Evolutionary conservation across 345 rosid genomes (phyloP).

Genomic region (Ricinus communis): DNA sequence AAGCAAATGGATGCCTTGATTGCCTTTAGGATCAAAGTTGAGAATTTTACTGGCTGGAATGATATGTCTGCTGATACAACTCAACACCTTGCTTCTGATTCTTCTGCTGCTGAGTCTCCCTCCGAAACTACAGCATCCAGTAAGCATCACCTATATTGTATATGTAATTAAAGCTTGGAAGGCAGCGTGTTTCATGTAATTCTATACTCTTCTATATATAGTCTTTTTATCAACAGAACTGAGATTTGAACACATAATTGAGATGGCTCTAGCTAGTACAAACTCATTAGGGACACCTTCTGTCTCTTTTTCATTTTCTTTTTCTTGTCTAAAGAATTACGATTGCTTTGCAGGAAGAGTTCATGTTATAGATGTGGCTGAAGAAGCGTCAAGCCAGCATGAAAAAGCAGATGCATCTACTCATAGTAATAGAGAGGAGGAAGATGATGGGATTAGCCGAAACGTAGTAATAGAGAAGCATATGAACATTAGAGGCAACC

Average conservation of each 20-base stretch:
- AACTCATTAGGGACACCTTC: too few species aligned
- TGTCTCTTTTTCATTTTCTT: too few species aligned
- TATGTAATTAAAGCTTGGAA: too few species aligned
- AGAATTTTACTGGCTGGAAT: conserved; percentile 49
- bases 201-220: too few species aligned
- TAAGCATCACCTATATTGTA: conserved; percentile 14
- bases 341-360: conserved; percentile 39
- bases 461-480: conserved; percentile 5
- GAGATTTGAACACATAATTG: too few species aligned
- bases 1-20: conserved; percentile 75
- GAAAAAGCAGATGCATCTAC: conserved; percentile 34
- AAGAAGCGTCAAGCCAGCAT: conserved; percentile 45
- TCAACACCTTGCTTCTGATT: conserved; percentile 54
- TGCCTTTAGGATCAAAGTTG: conserved; percentile 71
- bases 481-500: conserved; percentile 6
- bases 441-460: neutral
- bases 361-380: conserved; percentile 48
- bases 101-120: conserved; percentile 52
- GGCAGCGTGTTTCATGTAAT: too few species aligned
- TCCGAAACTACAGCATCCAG: conserved; percentile 44
- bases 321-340: too few species aligned
- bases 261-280: too few species aligned
- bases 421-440: conserved; percentile 19
- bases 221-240: too few species aligned
- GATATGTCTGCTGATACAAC: conserved; percentile 52